Evolutionary conservation across 306 rosid genomes (phyloP), one percentile per base, ranked within the genome.

Genomic region (Glycine latifolia): DNA sequence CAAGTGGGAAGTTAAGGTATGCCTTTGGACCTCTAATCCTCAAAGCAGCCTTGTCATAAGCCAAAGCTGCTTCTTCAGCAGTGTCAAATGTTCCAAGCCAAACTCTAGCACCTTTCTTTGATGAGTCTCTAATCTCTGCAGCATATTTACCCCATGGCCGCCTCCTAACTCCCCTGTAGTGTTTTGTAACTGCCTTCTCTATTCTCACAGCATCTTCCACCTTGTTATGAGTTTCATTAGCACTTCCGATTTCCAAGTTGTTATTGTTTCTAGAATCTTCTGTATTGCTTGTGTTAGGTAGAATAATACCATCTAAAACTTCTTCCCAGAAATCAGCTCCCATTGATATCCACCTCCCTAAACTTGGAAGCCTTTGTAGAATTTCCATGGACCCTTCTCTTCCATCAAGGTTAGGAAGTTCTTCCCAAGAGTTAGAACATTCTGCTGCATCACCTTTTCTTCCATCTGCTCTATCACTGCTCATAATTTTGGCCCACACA

Each of bases 131-230:
- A 8, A 95, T 95, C 35, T 95, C 99, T 0, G 99, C 97, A 0
- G 99, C 99, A 56, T 95, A 95, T 85, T 91, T 95, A 0, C 99
- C 99, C 99, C 99, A 95, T 17, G 97, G 99, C 52, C 99, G 85
- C 81, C 99, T 89, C 82, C 99, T 88, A 17, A 95, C 99, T 46
- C 99, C 99, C 5, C 99, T 84, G 75, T 90, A 95, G 82, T 90
- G 97, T 84, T 70, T 91, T 8, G 59, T 20, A 13, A 46, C 77
- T 1, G 7, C 82, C 54, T 49, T 86, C 77, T 86, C 86, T n/a
- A 6, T 82, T 62, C 66, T 75, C 73, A 41, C 81, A 6, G 1
- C 52, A 37, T 44, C 73, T 55, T 46, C 84, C 53, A 55, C 78
- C 37, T 68, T 77, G 14, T 59, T 54, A 31, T 76, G 74, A 14